phyloP scores from a whole-genome alignment of 169 alveolate genomes.

The Plasmodium relictum region DNA sequence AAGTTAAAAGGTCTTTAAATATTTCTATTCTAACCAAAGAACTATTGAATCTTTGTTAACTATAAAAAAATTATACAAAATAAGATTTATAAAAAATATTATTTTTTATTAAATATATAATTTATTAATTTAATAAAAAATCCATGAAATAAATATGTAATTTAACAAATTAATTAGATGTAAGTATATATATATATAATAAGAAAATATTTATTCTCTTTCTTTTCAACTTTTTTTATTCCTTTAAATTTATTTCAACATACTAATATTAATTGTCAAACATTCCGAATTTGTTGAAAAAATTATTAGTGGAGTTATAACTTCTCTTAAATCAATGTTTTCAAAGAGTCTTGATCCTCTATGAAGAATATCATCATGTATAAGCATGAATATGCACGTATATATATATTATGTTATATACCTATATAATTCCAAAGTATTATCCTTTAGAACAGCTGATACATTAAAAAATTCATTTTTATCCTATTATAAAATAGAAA shows the following conservation, averaged over 20 bases:
- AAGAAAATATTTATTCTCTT: not conserved
- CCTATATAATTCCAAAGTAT: slow-evolving; percentile 50
- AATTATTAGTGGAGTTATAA: slow-evolving; percentile 52
- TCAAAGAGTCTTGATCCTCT: slow-evolving; percentile 62
- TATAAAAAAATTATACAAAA: slow-evolving; percentile 23
- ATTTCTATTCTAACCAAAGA: slow-evolving; percentile 16
- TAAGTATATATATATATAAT: not conserved
- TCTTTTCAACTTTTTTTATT: not conserved
- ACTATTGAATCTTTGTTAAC: slow-evolving; percentile 62
- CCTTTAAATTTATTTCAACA: not conserved
- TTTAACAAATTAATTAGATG: not conserved
- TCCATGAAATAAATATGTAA: not conserved
- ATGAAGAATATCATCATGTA: not conserved
- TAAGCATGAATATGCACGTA: not conserved
- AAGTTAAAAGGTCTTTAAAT: not conserved
- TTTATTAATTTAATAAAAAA: not conserved
- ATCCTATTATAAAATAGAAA: slow-evolving; percentile 13
- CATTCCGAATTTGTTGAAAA: slow-evolving; percentile 69
- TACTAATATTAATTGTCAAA: slow-evolving; percentile 51
- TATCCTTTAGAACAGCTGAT: slow-evolving; percentile 44
- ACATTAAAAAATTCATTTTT: slow-evolving; percentile 44
- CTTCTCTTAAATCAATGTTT: slow-evolving; percentile 28
- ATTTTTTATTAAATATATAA: not conserved
- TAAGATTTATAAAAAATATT: not conserved
- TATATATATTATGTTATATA: slow-evolving; percentile 12